Base-by-base conservation (phyloP, 345 rosid species). In the Aquilaria malaccensis region DNA sequence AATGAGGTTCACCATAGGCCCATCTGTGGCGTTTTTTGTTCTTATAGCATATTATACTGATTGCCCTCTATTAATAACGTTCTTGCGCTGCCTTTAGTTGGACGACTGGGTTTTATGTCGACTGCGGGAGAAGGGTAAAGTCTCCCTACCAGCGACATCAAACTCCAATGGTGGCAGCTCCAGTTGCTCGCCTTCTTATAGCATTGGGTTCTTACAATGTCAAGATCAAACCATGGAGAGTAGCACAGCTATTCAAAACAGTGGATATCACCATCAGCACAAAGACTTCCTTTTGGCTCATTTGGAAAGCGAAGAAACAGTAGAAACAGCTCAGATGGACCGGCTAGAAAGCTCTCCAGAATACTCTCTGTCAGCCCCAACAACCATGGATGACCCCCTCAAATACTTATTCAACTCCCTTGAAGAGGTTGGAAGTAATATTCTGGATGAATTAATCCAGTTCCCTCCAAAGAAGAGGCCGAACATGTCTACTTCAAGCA, bases 101-200 rank as follows among this genome's bases (percentile, higher is more conserved):
- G 80, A 77, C 54, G 74, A 80, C 31, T 75, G 77, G 74, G 81
- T 77, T 30, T 59, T 75, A 37, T 75, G 78, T 58, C 74, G 78
- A 58, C 70, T 80, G 6, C 61, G 63, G 29, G 65, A 52, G 53
- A 80, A 74, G 55, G 53, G 33, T 37, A 71, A 55, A 53, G 43
- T 33, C 6, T 13, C 48, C 2, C 56, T 29, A 58, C 65, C 62
- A 43, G 53, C 33, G 33, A 50, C 30, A 56, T 58, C 54, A 52
- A 56, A 15, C 47, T 45, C 14, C 67, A 29, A 60, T n/a, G 11
- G 43, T 45, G 33, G 52, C 55, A 52, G 15, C 11, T 45, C 30
- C 33, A 31, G 72, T 33, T 45, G 54, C 29, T 60, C 32, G 2
- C 59, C 65, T 64, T 56, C 75, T 33, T n/a, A 30, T 51, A 48